These are phyloP conservation scores for Gnetum montanum DNA, from an alignment of 75 land plant genomes.

Conservation along the genomic window DNA sequence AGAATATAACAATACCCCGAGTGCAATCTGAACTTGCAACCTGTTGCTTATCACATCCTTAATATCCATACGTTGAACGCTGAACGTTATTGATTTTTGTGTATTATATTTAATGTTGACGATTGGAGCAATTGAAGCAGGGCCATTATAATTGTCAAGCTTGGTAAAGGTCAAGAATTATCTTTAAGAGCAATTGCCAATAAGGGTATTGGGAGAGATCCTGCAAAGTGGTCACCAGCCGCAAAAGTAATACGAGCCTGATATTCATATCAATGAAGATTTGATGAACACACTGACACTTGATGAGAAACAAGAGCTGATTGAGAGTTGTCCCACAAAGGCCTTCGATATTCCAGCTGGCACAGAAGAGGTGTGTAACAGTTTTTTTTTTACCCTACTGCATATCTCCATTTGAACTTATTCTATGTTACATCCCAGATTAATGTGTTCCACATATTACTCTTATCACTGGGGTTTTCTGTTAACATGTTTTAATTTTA, in stretches of 20 bases:
- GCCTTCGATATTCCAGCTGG: constrained; percentile 72
- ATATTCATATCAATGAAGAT: constrained; percentile 89
- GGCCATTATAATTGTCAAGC: constrained; percentile 92
- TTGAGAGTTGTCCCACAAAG: constrained; percentile 94
- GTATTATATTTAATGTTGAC: too few species aligned
- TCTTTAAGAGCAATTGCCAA: constrained; percentile 90
- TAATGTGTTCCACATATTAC: too few species aligned
- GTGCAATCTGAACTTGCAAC: too few species aligned
- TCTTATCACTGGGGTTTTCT: too few species aligned
- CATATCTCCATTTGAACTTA: too few species aligned
- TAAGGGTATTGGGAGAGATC: constrained; percentile 96
- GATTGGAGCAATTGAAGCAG: too few species aligned
- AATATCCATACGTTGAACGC: too few species aligned
- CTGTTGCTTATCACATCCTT: too few species aligned
- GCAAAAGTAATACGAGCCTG: constrained; percentile 96
- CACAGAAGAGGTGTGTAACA: constrained; percentile 60
- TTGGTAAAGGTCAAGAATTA: constrained; percentile 88
- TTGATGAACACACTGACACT: constrained; percentile 77
- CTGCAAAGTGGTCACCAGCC: constrained; percentile 99
- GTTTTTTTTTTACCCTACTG: background rate
- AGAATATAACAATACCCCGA: too few species aligned
- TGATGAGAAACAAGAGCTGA: constrained; percentile 67
- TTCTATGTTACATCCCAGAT: too few species aligned
- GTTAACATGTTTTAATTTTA: too few species aligned
- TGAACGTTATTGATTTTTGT: too few species aligned